These are phyloP conservation scores for Monosporascus cannonballus DNA, from an alignment of 2,329 filamentous ascomycete species.

Conservation along the genomic window DNA sequence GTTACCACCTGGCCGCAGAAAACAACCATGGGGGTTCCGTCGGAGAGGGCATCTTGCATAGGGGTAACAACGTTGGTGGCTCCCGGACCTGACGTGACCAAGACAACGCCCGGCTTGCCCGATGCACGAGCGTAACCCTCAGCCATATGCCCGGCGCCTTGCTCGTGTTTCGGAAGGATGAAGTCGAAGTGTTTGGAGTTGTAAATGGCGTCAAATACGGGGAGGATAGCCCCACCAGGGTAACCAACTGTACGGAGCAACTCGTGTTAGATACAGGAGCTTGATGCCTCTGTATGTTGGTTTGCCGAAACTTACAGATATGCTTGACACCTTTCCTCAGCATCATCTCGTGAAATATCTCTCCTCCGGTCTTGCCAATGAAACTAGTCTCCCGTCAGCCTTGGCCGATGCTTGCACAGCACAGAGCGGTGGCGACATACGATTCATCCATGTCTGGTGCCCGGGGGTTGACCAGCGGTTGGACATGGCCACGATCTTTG, in stretches of 20 bases:
- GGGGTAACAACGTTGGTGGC: constrained; percentile 96
- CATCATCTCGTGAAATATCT: constrained; percentile 99
- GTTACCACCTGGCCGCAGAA: constrained; percentile 93
- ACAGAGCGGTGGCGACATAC: constrained; percentile 42
- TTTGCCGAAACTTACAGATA: constrained; percentile 62
- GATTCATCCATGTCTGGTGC: constrained; percentile 70
- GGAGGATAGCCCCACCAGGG: constrained; percentile 91
- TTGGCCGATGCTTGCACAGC: not conserved
- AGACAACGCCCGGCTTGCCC: constrained; percentile 88
- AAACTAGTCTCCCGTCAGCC: constrained; percentile 67
- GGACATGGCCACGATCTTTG: constrained; percentile 54
- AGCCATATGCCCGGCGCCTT: constrained; percentile 97
- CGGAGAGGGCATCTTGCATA: constrained; percentile 91
- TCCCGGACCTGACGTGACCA: constrained; percentile 94
- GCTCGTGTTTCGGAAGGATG: constrained; percentile 90
- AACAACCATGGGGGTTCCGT: constrained; percentile 93
- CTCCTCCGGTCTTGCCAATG: constrained; percentile 88
- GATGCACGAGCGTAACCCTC: constrained; percentile 93
- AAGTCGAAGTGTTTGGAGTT: constrained; percentile 97
- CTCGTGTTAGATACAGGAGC: constrained; percentile 8
- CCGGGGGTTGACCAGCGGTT: constrained; percentile 58
- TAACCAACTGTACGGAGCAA: constrained; percentile 60
- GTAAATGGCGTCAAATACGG: constrained; percentile 98
- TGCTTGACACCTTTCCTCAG: constrained; percentile 86
- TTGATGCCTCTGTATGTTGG: not conserved